Percentiles rank a stretch among this genome's conserved stretches.
phyloP scores from a whole-genome alignment of 2,329 filamentous ascomycete species.

The Botrytis tulipae region DNA sequence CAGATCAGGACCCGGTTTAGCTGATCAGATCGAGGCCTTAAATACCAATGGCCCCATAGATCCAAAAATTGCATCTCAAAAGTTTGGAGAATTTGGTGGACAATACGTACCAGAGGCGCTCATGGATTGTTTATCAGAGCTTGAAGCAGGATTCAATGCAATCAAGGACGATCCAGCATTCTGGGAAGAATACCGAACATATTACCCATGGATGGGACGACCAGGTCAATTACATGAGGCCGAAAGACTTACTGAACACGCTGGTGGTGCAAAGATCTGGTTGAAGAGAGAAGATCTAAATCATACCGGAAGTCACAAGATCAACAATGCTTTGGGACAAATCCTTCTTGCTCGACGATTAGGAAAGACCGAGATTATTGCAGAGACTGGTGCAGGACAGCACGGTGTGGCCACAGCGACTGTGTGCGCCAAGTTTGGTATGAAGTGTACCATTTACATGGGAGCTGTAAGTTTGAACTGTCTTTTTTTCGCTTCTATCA shows the following conservation, averaged over 20 bases:
- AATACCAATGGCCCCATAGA: constrained; percentile 52
- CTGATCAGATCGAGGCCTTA: constrained; percentile 66
- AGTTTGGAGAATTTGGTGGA: constrained; percentile 94
- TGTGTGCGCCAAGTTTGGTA: constrained; percentile 95
- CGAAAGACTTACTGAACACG: constrained; percentile 81
- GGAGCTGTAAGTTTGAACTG: constrained; percentile 56
- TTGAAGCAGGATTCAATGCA: constrained; percentile 87
- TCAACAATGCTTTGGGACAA: constrained; percentile 97
- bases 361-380: constrained; percentile 96
- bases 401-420: constrained; percentile 97
- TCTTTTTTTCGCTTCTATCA: neutral
- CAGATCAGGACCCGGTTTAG: constrained; percentile 32
- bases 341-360: constrained; percentile 80
- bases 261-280: constrained; percentile 94
- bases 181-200: constrained; percentile 94
- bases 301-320: constrained; percentile 98
- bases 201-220: constrained; percentile 96
- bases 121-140: constrained; percentile 91
- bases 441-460: constrained; percentile 99
- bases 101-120: constrained; percentile 97
- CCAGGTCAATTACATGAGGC: constrained; percentile 90
- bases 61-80: constrained; percentile 66
- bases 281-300: constrained; percentile 97
- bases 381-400: constrained; percentile 95
- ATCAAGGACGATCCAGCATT: constrained; percentile 86